Evolutionary conservation across 805 yeast genomes (phyloP).

Genomic region (Candida glaebosa): DNA sequence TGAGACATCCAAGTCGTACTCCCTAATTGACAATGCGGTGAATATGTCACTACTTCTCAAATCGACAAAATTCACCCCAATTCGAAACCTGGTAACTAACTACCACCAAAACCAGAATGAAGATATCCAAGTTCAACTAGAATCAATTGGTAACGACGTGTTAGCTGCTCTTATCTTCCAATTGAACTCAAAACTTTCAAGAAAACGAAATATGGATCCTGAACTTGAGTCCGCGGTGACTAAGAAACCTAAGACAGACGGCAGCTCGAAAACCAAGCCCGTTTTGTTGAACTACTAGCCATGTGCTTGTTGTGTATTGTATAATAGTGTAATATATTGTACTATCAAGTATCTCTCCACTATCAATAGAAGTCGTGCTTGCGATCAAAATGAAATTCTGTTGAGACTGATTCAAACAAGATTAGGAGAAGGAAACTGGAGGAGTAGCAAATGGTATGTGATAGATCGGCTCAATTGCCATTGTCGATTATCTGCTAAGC

Average conservation of each 20-base stretch:
- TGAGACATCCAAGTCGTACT: neutral
- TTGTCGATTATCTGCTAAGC: too few relatives aligned
- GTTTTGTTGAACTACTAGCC: slow-evolving; percentile 10
- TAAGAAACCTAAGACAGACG: slow-evolving; percentile 11
- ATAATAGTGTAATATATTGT: slow-evolving; percentile 4
- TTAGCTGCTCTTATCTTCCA: slow-evolving; percentile 4
- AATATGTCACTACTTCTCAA: neutral
- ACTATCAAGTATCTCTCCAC: too few relatives aligned
- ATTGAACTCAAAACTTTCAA: slow-evolving; percentile 6
- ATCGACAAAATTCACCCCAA: neutral
- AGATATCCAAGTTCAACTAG: neutral
- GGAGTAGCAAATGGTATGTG: neutral
- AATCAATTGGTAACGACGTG: neutral
- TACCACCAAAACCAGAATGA: neutral
- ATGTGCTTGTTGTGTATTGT: neutral
- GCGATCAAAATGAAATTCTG: neutral
- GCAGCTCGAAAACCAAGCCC: slow-evolving; percentile 7
- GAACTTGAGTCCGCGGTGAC: slow-evolving; percentile 2
- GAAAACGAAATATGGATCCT: slow-evolving; percentile 3
- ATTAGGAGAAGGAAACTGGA: neutral
- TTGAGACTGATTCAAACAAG: neutral
- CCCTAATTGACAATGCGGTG: neutral
- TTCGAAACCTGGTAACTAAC: neutral
- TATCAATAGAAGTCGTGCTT: neutral
- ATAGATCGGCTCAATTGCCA: too few relatives aligned